Evolutionary conservation across 2,329 filamentous ascomycete genomes (phyloP).

Genomic region (Tolypocladium tropicale): DNA sequence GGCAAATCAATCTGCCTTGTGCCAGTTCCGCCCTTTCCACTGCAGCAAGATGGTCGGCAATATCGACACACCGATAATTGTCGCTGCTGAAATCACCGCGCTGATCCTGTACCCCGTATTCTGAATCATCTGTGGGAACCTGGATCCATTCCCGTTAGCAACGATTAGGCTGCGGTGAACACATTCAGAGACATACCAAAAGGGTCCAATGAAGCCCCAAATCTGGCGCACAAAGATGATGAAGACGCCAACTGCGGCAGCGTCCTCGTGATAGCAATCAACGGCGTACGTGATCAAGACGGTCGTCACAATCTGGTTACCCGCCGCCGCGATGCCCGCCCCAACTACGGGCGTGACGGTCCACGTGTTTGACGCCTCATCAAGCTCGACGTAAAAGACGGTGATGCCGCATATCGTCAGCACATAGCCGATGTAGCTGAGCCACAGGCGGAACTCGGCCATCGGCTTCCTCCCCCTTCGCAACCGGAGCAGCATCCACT

Average conservation of each 20-base stretch:
- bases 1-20: neutral
- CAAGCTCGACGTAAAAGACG: constrained; percentile 41
- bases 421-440: constrained; percentile 41
- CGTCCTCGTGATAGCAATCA: constrained; percentile 42
- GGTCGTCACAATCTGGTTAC: constrained; percentile 52
- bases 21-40: neutral
- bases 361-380: constrained; percentile 35
- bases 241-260: constrained; percentile 46
- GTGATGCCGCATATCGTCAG: constrained; percentile 41
- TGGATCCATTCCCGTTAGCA: neutral
- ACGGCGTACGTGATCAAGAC: constrained; percentile 50
- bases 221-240: constrained; percentile 45
- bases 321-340: constrained; percentile 37
- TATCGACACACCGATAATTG: constrained; percentile 2
- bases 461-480: constrained; percentile 18
- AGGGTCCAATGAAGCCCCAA: constrained; percentile 38
- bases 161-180: neutral
- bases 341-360: constrained; percentile 47
- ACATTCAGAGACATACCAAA: constrained; percentile 9
- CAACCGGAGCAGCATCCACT: constrained; percentile 35
- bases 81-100: neutral
- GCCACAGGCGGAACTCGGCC: constrained; percentile 46
- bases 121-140: constrained; percentile 6
- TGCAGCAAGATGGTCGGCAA: constrained; percentile 3
- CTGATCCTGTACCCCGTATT: neutral